phyloP scores from a whole-genome alignment of 2,329 filamentous ascomycete genomes.

The Cladosporium halotolerans region DNA sequence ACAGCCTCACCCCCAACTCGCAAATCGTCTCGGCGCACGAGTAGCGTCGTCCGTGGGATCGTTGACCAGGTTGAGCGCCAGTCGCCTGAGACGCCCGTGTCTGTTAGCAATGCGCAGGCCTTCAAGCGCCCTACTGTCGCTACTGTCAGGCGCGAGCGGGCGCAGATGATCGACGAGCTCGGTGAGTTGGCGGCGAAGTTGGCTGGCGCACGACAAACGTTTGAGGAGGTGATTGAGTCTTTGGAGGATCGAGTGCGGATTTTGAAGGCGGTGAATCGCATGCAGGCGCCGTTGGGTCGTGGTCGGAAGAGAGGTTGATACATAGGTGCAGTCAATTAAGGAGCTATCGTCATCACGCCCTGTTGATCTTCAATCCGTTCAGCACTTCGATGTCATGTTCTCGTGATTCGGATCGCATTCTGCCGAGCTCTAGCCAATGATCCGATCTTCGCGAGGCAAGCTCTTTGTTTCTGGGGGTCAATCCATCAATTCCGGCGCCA shows the following conservation, averaged over 20 bases:
- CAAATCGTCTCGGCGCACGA: neutral
- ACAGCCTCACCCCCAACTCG: neutral
- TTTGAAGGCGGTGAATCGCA: constrained; percentile 1
- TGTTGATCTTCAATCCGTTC: neutral
- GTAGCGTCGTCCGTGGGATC: neutral
- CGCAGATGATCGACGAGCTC: neutral
- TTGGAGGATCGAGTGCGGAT: neutral
- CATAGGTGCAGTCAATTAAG: neutral
- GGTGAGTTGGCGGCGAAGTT: neutral
- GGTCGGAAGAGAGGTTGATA: neutral
- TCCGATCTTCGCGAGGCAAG: neutral
- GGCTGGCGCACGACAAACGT: neutral
- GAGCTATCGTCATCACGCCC: neutral
- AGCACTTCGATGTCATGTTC: neutral
- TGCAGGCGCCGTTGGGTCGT: neutral
- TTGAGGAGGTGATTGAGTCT: neutral
- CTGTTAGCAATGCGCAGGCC: neutral
- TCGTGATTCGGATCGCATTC: neutral
- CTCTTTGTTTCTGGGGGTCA: too few relatives aligned
- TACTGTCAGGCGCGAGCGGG: neutral
- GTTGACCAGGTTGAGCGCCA: neutral
- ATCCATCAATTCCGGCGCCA: too few relatives aligned
- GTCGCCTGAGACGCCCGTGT: neutral
- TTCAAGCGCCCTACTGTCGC: constrained; percentile 5
- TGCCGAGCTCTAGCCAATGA: neutral